Conservation (phyloP, 371 early-diverging fungal genomes). For the Rhizopus stolonifer region DNA sequence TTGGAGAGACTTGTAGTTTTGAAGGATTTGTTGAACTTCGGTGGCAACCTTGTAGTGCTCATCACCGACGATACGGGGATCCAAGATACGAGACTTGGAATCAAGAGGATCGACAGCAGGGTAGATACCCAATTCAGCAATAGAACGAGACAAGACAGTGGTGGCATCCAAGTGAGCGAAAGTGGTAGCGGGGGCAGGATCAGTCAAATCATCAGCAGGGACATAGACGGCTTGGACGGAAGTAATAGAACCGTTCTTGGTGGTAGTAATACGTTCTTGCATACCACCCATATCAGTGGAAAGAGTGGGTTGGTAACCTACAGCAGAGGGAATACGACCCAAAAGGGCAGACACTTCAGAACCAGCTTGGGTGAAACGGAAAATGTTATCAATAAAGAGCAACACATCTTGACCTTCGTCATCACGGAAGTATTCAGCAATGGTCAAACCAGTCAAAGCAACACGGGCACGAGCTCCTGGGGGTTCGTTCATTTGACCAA, state of each 20-base stretch:
- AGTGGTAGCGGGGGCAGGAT: conserved; percentile 98
- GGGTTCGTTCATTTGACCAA: conserved; percentile 99
- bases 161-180: conserved; percentile 99
- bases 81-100: conserved; percentile 94
- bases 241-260: conserved; percentile 99
- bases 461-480: conserved; percentile 99
- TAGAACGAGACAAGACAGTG: conserved; percentile 97
- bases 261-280: conserved; percentile 99
- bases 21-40: conserved; percentile 89
- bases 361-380: conserved; percentile 95
- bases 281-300: conserved; percentile 96
- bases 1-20: conserved; percentile 94
- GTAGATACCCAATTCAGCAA: conserved; percentile 96
- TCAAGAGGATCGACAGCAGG: conserved; percentile 97
- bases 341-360: conserved; percentile 95
- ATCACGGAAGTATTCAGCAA: conserved; percentile 99
- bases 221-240: conserved; percentile 98
- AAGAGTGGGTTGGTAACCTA: conserved; percentile 98
- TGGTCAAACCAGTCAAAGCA: conserved; percentile 96
- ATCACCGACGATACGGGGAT: conserved; percentile 92
- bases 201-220: conserved; percentile 99
- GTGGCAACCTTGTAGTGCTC: conserved; percentile 94
- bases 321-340: conserved; percentile 99
- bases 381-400: conserved; percentile 98
- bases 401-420: conserved; percentile 98